These are phyloP conservation scores for Fusarium xylarioides DNA, from an alignment of 2,329 filamentous ascomycete species.

Conservation along the genomic window DNA sequence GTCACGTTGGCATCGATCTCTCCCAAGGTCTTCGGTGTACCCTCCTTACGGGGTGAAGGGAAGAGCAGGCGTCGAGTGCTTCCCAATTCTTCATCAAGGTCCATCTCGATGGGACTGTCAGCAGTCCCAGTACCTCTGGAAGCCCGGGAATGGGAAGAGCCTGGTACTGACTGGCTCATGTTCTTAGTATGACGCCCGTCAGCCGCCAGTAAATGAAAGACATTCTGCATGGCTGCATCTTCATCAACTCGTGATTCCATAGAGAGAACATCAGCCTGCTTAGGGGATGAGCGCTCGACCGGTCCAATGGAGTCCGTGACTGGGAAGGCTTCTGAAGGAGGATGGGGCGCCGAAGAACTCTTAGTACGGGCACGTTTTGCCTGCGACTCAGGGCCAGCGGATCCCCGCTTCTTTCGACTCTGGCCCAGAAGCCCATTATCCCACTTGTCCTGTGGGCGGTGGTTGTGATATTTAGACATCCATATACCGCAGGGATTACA, in stretches of 20 bases:
- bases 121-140: slow-evolving; percentile 64
- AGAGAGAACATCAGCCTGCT: slow-evolving; percentile 27
- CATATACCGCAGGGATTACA: slow-evolving; percentile 98
- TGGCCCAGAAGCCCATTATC: slow-evolving; percentile 67
- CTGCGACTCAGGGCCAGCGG: slow-evolving; percentile 52
- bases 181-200: slow-evolving; percentile 17
- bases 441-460: slow-evolving; percentile 87
- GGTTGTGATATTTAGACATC: slow-evolving; percentile 87
- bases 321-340: slow-evolving; percentile 64
- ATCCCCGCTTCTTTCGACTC: slow-evolving; percentile 59
- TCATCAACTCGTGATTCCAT: slow-evolving; percentile 26
- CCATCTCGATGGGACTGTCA: slow-evolving; percentile 64
- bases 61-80: slow-evolving; percentile 77
- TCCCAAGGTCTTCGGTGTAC: slow-evolving; percentile 68
- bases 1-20: slow-evolving; percentile 65
- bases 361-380: slow-evolving; percentile 61
- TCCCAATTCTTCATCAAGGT: slow-evolving; percentile 59
- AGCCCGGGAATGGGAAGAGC: slow-evolving; percentile 64
- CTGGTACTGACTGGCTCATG: slow-evolving; percentile 42
- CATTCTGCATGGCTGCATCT: slow-evolving; percentile 5
- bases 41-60: slow-evolving; percentile 76
- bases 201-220: neutral
- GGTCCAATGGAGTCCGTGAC: slow-evolving; percentile 63
- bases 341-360: slow-evolving; percentile 55
- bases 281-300: slow-evolving; percentile 51